phyloP scores from a whole-genome alignment of 1,284 basidiomycete genomes.

The Abortiporus biennis region DNA sequence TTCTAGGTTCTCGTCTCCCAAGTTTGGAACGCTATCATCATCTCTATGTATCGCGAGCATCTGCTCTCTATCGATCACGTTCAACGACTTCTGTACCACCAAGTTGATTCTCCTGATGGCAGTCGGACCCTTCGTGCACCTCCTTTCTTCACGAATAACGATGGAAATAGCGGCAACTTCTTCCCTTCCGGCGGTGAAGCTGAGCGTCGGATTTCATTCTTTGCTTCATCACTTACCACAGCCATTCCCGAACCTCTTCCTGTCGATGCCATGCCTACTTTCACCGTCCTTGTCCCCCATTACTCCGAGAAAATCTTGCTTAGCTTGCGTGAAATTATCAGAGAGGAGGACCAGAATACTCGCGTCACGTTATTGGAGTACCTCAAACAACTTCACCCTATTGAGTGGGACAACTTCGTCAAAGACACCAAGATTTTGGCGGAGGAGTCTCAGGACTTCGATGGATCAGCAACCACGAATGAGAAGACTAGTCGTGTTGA shows the following conservation, averaged over 20 bases:
- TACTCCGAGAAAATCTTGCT: slow-evolving; percentile 96
- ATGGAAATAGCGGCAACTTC: slow-evolving; percentile 76
- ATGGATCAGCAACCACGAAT: slow-evolving; percentile 52
- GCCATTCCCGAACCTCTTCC: slow-evolving; percentile 89
- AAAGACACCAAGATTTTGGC: slow-evolving; percentile 99
- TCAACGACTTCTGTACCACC: slow-evolving; percentile 90
- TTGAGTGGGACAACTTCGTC: slow-evolving; percentile 99
- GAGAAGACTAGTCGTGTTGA: slow-evolving; percentile 84
- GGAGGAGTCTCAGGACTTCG: slow-evolving; percentile 74
- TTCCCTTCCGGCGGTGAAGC: slow-evolving; percentile 94
- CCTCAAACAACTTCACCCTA: slow-evolving; percentile 97
- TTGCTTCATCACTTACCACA: slow-evolving; percentile 91
- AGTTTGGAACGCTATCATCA: slow-evolving; percentile 97
- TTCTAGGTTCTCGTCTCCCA: slow-evolving; percentile 85
- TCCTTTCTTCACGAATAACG: slow-evolving; percentile 92
- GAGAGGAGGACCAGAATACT: slow-evolving; percentile 94
- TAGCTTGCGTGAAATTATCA: slow-evolving; percentile 92
- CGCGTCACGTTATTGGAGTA: slow-evolving; percentile 95
- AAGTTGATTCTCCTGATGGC: slow-evolving; percentile 82
- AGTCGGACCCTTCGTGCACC: slow-evolving; percentile 88
- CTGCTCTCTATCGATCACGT: slow-evolving; percentile 93
- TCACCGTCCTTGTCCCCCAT: slow-evolving; percentile 93
- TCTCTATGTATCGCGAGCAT: slow-evolving; percentile 98
- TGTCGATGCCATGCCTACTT: slow-evolving; percentile 95
- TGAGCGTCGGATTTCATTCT: slow-evolving; percentile 94